Conservation (phyloP, 129 eudicot species). For the Flaveria robusta region DNA sequence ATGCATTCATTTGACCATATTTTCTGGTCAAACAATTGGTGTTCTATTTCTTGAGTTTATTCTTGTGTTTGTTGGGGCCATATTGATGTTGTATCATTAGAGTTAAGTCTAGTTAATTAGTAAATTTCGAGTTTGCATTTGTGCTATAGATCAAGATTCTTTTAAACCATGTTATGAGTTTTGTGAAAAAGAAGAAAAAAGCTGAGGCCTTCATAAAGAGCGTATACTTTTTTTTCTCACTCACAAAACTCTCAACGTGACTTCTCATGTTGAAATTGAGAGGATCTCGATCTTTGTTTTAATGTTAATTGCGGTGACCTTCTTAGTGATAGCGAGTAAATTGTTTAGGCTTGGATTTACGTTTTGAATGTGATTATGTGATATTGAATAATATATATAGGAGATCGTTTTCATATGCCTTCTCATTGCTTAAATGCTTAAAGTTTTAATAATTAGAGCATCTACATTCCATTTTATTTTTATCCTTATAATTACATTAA, state of each 20-base stretch:
- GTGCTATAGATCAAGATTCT: too few species aligned
- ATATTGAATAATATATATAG: not conserved
- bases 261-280: not conserved
- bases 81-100: not conserved
- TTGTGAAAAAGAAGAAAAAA: not conserved
- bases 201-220: not conserved
- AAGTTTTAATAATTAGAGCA: not conserved
- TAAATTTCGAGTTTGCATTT: too few species aligned
- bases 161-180: not conserved
- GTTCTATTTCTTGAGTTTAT: not conserved
- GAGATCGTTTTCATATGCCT: not conserved
- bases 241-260: not conserved
- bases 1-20: conserved; percentile 11
- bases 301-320: not conserved
- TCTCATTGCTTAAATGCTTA: not conserved
- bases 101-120: not conserved
- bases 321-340: not conserved
- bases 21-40: not conserved
- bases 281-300: not conserved
- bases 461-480: too few species aligned
- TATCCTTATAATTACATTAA: too few species aligned
- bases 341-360: not conserved
- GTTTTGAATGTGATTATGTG: not conserved
- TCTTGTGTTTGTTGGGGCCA: conserved; percentile 2
- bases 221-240: not conserved